A percentile compares a stretch with the other conserved stretches of the same genome.
Evolutionary conservation across 495 filamentous ascomycete genomes (phyloP).

Genomic region (Lentithecium fluviatile): DNA sequence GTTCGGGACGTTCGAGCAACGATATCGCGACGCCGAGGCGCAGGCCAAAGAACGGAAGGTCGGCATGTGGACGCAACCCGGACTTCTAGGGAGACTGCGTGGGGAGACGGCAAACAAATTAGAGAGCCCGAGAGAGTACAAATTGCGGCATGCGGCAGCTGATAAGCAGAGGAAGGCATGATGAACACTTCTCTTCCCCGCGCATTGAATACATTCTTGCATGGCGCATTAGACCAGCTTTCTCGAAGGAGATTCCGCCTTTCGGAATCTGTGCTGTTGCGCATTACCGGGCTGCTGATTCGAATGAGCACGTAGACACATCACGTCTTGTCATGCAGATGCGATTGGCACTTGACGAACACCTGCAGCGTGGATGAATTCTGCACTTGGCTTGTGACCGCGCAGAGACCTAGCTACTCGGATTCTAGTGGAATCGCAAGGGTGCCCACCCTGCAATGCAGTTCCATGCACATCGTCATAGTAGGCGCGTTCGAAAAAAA

Average conservation of each 20-base stretch:
- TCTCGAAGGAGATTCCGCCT: neutral
- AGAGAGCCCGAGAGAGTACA: constrained; percentile 85
- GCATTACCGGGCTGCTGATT: neutral
- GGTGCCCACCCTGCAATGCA: constrained; percentile 16
- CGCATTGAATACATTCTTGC: no score
- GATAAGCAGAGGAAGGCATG: constrained; percentile 46
- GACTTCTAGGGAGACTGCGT: constrained; percentile 29
- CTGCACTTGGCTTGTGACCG: constrained; percentile 25
- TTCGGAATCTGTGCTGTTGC: neutral
- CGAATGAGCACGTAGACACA: no score
- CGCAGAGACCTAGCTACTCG: constrained; percentile 10
- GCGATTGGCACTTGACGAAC: constrained; percentile 10
- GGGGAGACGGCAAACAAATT: constrained; percentile 47
- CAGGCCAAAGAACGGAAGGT: constrained; percentile 64
- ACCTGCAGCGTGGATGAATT: constrained; percentile 17
- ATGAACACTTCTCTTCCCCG: neutral
- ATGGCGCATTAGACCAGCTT: neutral
- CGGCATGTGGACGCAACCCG: constrained; percentile 69
- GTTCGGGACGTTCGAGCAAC: constrained; percentile 67
- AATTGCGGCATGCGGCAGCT: constrained; percentile 61
- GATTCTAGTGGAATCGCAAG: neutral
- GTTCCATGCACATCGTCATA: constrained; percentile 10
- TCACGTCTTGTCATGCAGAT: neutral
- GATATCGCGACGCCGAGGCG: constrained; percentile 70
- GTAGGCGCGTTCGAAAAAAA: constrained; percentile 15